These are phyloP conservation scores for Hanseniaspora sp. DNA, from an alignment of 1,139 yeast species.

Conservation along the genomic window DNA sequence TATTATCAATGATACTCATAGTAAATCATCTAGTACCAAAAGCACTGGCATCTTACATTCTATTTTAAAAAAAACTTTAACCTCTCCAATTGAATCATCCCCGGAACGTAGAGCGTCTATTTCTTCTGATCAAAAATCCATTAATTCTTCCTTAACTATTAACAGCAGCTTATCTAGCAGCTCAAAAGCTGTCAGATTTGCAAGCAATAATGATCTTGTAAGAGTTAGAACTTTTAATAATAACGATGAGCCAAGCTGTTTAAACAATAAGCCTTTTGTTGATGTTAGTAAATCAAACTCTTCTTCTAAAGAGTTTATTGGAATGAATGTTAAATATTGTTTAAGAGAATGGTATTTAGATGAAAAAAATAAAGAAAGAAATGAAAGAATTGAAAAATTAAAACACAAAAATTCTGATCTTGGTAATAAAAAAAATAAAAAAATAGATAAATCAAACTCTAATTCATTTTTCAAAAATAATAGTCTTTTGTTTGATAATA, in stretches of 20 bases:
- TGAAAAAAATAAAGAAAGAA: conserved; percentile 9
- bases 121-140: not conserved
- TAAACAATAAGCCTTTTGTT: not conserved
- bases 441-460: not conserved
- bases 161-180: not conserved
- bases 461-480: not conserved
- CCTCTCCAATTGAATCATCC: not conserved
- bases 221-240: conserved; percentile 12
- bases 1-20: not conserved
- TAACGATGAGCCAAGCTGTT: not conserved
- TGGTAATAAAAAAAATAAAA: not conserved
- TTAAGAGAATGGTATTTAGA: conserved; percentile 9
- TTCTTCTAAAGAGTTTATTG: conserved; percentile 6
- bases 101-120: not conserved
- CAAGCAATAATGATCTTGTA: conserved; percentile 11
- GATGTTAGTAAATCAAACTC: not conserved
- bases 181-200: conserved; percentile 3
- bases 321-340: conserved; percentile 8
- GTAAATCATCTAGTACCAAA: not conserved
- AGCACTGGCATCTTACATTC: not conserved
- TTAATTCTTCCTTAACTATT: not conserved
- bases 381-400: conserved; percentile 1
- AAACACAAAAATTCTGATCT: not conserved
- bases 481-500: too few relatives aligned
- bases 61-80: not conserved